These are phyloP conservation scores for Inga laurina DNA, from an alignment of 306 rosid species.

Conservation along the genomic window DNA sequence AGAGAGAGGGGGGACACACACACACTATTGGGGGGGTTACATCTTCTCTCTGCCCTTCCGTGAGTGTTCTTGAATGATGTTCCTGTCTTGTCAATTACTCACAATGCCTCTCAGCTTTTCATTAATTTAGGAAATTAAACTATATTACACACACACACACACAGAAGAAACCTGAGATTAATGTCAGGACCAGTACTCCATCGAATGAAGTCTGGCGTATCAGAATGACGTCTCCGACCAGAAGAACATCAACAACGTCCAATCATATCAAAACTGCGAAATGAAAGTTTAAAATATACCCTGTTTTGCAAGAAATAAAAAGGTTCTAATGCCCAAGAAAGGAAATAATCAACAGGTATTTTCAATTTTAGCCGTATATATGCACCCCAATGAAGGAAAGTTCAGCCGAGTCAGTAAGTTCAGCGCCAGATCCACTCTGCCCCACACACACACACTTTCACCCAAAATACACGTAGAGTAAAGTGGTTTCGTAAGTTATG, in stretches of 20 bases:
- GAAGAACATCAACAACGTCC: constrained; percentile 40
- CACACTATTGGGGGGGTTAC: neutral
- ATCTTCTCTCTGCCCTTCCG: neutral
- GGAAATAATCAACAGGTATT: neutral
- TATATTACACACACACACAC: neutral
- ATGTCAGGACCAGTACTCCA: constrained; percentile 13
- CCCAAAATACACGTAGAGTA: neutral
- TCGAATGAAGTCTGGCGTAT: constrained; percentile 19
- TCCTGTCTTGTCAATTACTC: constrained; percentile 27
- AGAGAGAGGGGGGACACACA: neutral
- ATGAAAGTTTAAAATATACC: neutral
- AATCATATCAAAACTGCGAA: constrained; percentile 35
- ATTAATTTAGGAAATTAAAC: constrained; percentile 2
- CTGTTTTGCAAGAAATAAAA: neutral
- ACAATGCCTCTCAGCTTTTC: neutral
- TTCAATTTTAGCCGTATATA: neutral
- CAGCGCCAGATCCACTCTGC: constrained; percentile 6
- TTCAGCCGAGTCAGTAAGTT: neutral
- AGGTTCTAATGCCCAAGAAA: neutral
- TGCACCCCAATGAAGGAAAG: neutral
- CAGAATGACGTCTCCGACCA: constrained; percentile 33
- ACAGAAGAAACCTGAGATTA: neutral
- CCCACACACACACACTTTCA: neutral
- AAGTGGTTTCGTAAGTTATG: neutral
- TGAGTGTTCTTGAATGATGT: constrained; percentile 20